phyloP scores from a whole-genome alignment of 1,139 yeast genomes.

The Geotrichum citri-aurantii region DNA sequence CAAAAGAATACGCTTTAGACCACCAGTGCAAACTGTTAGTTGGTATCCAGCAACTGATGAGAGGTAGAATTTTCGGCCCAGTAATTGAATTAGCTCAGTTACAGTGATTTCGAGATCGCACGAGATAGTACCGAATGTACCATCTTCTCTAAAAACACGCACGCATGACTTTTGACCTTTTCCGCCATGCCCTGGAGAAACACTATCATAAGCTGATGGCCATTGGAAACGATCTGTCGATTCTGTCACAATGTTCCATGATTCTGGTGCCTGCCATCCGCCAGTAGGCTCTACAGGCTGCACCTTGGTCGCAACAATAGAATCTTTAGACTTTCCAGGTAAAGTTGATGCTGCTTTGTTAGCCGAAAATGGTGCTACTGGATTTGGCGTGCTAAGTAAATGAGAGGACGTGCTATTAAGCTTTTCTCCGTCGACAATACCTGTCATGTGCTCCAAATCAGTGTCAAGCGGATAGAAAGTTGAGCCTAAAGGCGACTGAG shows the following conservation, averaged over 20 bases:
- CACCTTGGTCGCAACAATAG: constrained; percentile 1
- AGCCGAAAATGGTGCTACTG: not conserved
- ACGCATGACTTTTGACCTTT: constrained; percentile 37
- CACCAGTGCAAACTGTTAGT: constrained; percentile 74
- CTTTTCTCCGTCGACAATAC: constrained; percentile 10
- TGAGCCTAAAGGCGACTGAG: constrained; percentile 1
- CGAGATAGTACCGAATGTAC: constrained; percentile 73
- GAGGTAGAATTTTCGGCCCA: constrained; percentile 72
- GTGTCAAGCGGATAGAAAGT: constrained; percentile 13
- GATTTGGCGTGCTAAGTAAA: not conserved
- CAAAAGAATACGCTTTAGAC: constrained; percentile 66
- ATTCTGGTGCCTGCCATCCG: constrained; percentile 17
- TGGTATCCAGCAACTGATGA: constrained; percentile 68
- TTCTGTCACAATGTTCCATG: constrained; percentile 18
- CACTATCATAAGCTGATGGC: constrained; percentile 8
- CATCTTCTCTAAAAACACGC: constrained; percentile 72
- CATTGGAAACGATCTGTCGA: constrained; percentile 9
- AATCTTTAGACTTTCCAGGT: not conserved
- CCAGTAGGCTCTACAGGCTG: constrained; percentile 12
- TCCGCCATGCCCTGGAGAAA: constrained; percentile 18
- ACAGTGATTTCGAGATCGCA: constrained; percentile 75
- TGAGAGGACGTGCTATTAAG: not conserved
- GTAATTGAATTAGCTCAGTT: constrained; percentile 59
- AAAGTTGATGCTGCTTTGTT: not conserved
- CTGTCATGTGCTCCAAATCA: constrained; percentile 17